Evolutionary conservation across 441 rosid genomes (phyloP).

Genomic region (Flueggea neowawraea): DNA sequence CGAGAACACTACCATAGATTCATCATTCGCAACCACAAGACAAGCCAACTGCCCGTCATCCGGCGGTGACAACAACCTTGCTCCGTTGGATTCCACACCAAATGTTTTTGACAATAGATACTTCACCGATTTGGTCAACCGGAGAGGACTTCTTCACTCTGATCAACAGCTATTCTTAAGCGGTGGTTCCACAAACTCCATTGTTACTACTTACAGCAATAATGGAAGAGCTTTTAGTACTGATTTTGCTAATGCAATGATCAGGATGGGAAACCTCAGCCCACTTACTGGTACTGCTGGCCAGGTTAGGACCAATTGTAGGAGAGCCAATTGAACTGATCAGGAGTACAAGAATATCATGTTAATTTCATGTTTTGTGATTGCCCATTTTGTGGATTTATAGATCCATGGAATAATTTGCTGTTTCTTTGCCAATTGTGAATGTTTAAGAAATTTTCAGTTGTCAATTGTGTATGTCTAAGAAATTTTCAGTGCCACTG

Average conservation of each 20-base stretch:
- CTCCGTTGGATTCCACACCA: conserved; percentile 23
- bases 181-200: conserved; percentile 32
- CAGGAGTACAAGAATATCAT: too few relatives aligned
- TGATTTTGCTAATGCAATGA: conserved; percentile 39
- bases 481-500: too few relatives aligned
- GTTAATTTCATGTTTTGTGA: too few relatives aligned
- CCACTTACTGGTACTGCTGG: conserved; percentile 42
- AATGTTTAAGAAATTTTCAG: too few relatives aligned
- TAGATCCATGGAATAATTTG: too few relatives aligned
- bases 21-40: conserved; percentile 20
- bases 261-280: conserved; percentile 32
- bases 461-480: too few relatives aligned
- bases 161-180: conserved; percentile 31
- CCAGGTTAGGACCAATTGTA: conserved; percentile 35
- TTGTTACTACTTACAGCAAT: conserved; percentile 25
- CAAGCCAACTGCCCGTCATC: conserved; percentile 20
- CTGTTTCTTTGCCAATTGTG: too few relatives aligned
- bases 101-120: conserved; percentile 27
- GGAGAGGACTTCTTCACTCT: conserved; percentile 28
- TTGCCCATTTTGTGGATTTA: too few relatives aligned
- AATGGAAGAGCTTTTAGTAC: conserved; percentile 14
- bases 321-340: conserved; percentile 20
- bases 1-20: conserved; percentile 22
- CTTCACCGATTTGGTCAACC: conserved; percentile 18
- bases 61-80: conserved; percentile 23